Evolutionary conservation across 2,329 filamentous ascomycete species (phyloP).

Genomic region (Ceratocystis lukuohia): DNA sequence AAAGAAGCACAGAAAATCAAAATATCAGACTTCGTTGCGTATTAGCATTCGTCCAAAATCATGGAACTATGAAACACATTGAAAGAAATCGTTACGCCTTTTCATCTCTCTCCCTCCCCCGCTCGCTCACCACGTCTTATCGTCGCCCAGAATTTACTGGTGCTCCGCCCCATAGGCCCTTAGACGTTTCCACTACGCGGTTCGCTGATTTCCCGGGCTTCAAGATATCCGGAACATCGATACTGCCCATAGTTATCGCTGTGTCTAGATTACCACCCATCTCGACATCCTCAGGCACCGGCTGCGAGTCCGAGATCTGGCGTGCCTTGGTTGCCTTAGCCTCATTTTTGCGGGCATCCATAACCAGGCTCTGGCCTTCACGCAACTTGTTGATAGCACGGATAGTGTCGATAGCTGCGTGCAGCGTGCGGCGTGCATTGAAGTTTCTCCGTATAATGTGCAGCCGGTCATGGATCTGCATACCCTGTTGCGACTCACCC

Average conservation of each 20-base stretch:
- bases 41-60: too few relatives aligned
- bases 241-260: slow-evolving; percentile 23
- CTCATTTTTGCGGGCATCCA: slow-evolving; percentile 36
- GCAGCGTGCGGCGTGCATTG: slow-evolving; percentile 53
- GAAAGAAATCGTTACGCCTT: not conserved
- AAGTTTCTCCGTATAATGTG: slow-evolving; percentile 63
- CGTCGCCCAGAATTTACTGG: slow-evolving; percentile 21
- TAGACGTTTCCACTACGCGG: slow-evolving; percentile 48
- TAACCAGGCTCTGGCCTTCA: slow-evolving; percentile 47
- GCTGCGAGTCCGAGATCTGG: slow-evolving; percentile 7
- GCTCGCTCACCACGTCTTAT: not conserved
- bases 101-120: not conserved
- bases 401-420: slow-evolving; percentile 58
- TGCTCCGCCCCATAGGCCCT: slow-evolving; percentile 44
- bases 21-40: too few relatives aligned
- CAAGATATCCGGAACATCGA: slow-evolving; percentile 37
- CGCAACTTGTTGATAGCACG: slow-evolving; percentile 58
- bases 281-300: slow-evolving; percentile 18
- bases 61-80: too few relatives aligned
- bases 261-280: slow-evolving; percentile 18
- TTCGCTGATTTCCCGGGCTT: slow-evolving; percentile 43
- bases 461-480: slow-evolving; percentile 47
- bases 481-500: slow-evolving; percentile 36
- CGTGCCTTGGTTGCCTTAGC: slow-evolving; percentile 1
- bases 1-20: too few relatives aligned